Base-by-base conservation (phyloP, 2,329 filamentous ascomycete genomes). In the Blastomyces silverae region DNA sequence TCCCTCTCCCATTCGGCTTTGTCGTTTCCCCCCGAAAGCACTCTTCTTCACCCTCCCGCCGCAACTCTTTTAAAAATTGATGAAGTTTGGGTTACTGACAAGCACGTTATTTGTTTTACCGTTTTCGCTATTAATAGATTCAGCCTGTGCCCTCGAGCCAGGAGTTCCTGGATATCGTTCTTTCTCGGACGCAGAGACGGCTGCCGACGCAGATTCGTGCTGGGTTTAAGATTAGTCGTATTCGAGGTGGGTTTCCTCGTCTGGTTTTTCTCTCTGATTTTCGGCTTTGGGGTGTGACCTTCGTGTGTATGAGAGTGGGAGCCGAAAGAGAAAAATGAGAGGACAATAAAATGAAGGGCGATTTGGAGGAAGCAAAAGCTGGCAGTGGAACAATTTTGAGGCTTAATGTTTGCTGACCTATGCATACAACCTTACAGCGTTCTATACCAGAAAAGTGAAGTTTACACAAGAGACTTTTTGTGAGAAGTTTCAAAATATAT, bases 361-460 rank as follows among this genome's bases (percentile, higher is more conserved):
- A 20, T 61, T 7, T 37, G 25, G 37, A 61, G 3, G 25, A 34
- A 50, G 10, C 17, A 34, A 22, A 8, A 53, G 28, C 44, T 39
- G 11, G 48, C 42, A 31, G 37, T 28, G 7, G 56, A 53, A 17
- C n/a, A n/a, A 15, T 58, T 39, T 7, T 37, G 6, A 25, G 25
- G n/a, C 22, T 15, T 28, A 3, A 58, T 10, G 62, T 64, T 69
- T 65, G 69, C 75, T 76, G 69, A 77, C 68, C 57, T 67, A 66
- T 69, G 64, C 62, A 64, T 28, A 59, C 58, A 64, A 63, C 7
- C 7, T 5, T 37, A 65, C 70, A 88, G 89, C 86, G 61, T 97
- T 97, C 81, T 97, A 97, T 79, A 97, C 93, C 57, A 84, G 94
- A 77, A 97, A 97, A 80, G 92, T 97, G 84, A 97, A 97, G 80